Conservation (phyloP, 257 asterid species). For the Echites panduratus region DNA sequence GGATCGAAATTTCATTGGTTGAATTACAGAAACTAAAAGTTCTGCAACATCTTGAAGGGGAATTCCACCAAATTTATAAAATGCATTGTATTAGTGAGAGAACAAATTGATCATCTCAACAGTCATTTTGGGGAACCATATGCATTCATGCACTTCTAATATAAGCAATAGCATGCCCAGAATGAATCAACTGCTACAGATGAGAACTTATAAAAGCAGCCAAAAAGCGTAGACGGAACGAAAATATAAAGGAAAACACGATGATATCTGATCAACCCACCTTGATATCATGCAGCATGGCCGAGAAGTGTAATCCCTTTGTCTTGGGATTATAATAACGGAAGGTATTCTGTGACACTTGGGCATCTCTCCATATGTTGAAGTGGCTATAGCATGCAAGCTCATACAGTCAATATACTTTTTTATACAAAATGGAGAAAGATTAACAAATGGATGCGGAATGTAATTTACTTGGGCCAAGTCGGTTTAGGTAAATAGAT, state of each 20-base stretch:
- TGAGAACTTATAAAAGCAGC: neutral
- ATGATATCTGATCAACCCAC: slow-evolving; percentile 20
- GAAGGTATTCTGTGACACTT: slow-evolving; percentile 75
- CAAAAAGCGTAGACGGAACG: neutral
- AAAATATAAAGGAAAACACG: neutral
- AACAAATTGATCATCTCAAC: neutral
- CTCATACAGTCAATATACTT: neutral
- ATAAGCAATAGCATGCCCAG: too few relatives aligned
- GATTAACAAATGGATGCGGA: neutral
- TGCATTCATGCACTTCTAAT: neutral
- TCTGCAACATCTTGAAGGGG: neutral
- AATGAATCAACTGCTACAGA: neutral
- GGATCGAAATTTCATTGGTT: neutral
- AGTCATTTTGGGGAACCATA: neutral
- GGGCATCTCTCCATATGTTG: slow-evolving; percentile 95
- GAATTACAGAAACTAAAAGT: neutral
- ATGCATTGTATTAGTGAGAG: neutral
- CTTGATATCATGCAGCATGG: slow-evolving; percentile 83
- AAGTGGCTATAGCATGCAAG: slow-evolving; percentile 56
- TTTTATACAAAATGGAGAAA: neutral
- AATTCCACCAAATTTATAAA: neutral
- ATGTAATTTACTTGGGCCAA: slow-evolving; percentile 79
- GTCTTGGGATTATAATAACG: slow-evolving; percentile 84
- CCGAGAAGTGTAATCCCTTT: slow-evolving; percentile 73
- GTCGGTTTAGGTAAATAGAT: slow-evolving; percentile 87